Conservation (phyloP, 139 green algal species). For the Chlamydomonas applanata region DNA sequence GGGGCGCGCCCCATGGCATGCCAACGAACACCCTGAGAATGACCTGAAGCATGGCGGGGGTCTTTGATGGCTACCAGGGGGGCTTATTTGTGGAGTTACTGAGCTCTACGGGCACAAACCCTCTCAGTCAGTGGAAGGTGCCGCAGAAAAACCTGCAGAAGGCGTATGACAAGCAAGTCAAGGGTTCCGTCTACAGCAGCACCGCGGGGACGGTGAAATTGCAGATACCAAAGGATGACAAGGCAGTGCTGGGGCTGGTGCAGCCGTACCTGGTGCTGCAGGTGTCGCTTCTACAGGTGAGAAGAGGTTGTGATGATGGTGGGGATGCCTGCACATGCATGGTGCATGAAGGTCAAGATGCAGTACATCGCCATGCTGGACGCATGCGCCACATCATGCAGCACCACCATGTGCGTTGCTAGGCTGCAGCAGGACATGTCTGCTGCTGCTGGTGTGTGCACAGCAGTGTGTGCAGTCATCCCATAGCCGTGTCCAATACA, state of each 20-base stretch:
- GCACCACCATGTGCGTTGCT: too few relatives aligned
- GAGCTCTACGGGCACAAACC: constrained; percentile 26
- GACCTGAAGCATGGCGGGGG: too few relatives aligned
- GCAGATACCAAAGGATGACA: constrained; percentile 32
- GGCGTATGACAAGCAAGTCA: constrained; percentile 37
- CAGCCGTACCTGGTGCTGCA: constrained; percentile 44
- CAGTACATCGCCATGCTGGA: neutral
- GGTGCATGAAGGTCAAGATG: neutral
- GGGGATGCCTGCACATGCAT: neutral
- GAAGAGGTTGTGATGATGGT: neutral
- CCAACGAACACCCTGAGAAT: too few relatives aligned
- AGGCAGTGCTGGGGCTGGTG: constrained; percentile 17
- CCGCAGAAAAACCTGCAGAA: constrained; percentile 25
- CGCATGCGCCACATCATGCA: too few relatives aligned
- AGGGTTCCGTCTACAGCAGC: constrained; percentile 33
- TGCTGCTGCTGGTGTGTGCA: neutral
- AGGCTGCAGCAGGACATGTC: neutral
- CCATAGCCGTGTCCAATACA: too few relatives aligned
- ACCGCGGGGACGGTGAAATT: constrained; percentile 12
- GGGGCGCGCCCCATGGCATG: too few relatives aligned
- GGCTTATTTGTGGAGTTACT: constrained; percentile 32
- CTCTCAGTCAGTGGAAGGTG: constrained; percentile 28
- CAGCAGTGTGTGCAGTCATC: too few relatives aligned
- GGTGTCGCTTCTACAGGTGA: constrained; percentile 19
- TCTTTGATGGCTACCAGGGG: constrained; percentile 19